These are phyloP conservation scores for Coccomyxa subellipsoidea DNA, from an alignment of 163 green algal genomes.

Conservation along the genomic window DNA sequence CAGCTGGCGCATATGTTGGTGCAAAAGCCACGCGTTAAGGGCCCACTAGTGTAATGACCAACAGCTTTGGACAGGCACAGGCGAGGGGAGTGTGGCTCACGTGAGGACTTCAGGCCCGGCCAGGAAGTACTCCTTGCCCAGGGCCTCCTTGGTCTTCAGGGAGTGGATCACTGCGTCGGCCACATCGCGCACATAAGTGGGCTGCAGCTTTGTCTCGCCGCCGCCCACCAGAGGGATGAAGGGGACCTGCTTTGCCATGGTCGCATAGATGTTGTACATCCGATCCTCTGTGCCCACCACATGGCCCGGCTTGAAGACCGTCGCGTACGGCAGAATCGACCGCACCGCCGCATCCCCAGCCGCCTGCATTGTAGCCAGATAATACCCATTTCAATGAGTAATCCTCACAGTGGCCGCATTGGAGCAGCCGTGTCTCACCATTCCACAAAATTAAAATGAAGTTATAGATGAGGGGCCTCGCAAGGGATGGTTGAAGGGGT, in stretches of 20 bases:
- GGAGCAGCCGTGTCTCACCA: too few species aligned
- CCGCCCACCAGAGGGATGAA: constrained; percentile 75
- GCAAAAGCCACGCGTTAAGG: too few species aligned
- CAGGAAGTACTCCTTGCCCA: constrained; percentile 85
- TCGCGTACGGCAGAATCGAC: constrained; percentile 61
- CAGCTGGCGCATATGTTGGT: too few species aligned
- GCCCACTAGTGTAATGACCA: too few species aligned
- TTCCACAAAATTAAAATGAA: too few species aligned
- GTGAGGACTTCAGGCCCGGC: constrained; percentile 81
- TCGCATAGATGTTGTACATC: constrained; percentile 84
- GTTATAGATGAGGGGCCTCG: too few species aligned
- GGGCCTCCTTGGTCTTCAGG: constrained; percentile 60
- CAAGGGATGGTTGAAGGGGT: too few species aligned
- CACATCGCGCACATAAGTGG: constrained; percentile 87
- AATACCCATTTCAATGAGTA: too few species aligned
- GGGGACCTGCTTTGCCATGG: constrained; percentile 58
- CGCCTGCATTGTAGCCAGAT: not conserved
- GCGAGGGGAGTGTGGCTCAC: constrained; percentile 33
- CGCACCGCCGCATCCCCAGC: constrained; percentile 38
- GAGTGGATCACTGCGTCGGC: constrained; percentile 71
- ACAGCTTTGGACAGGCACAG: too few species aligned
- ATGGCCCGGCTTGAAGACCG: constrained; percentile 65
- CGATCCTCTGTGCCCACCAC: constrained; percentile 92
- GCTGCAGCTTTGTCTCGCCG: constrained; percentile 69
- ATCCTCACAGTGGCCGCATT: too few species aligned